phyloP scores from a whole-genome alignment of 768 basidiomycete genomes.

The Baorangia bicolor region DNA sequence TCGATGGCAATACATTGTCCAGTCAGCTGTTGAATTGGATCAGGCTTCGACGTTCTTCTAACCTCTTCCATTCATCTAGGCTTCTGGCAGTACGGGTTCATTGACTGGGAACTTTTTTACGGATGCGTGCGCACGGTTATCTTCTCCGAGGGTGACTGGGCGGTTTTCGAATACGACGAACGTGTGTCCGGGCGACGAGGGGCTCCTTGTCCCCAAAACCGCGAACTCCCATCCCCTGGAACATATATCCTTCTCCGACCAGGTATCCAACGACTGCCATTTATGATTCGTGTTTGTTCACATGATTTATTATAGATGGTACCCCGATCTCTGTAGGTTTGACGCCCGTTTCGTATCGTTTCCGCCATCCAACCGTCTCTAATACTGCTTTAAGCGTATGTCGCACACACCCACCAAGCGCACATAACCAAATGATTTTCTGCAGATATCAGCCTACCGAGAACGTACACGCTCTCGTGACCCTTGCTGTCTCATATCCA shows the following conservation, averaged over 20 bases:
- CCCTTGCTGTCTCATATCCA: not conserved
- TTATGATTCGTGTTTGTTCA: not conserved
- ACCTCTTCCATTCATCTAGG: not conserved
- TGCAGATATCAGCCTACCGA: not conserved
- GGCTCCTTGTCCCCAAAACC: not conserved
- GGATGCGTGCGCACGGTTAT: not conserved
- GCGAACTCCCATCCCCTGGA: not conserved
- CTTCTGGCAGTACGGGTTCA: not conserved
- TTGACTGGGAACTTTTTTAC: not conserved
- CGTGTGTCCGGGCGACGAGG: not conserved
- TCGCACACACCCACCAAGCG: not conserved
- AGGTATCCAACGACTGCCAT: not conserved
- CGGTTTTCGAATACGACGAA: not conserved
- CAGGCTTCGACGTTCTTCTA: not conserved
- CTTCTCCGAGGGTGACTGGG: not conserved
- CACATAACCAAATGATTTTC: not conserved
- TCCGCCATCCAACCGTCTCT: not conserved
- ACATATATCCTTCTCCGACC: not conserved
- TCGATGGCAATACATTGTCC: not conserved
- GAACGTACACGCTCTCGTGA: not conserved
- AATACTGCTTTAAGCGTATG: not conserved
- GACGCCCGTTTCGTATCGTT: not conserved
- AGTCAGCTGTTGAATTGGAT: not conserved
- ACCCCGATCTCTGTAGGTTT: not conserved
- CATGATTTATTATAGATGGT: not conserved